phyloP scores from a whole-genome alignment of 2,329 filamentous ascomycete genomes.

The Fusarium heterosporum region DNA sequence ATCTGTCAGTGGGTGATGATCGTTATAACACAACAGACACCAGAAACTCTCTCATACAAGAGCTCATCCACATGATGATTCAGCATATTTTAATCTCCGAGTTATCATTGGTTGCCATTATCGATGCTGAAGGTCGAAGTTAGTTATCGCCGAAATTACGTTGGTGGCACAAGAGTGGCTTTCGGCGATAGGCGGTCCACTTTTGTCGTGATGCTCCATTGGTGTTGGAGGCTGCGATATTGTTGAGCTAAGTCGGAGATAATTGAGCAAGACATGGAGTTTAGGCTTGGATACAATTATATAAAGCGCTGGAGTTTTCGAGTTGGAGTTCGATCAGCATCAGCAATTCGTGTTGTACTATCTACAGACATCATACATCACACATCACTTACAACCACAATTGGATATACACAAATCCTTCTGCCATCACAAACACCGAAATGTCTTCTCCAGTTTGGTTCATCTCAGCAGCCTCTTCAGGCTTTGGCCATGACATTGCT shows the following conservation, averaged over 20 bases:
- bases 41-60: not conserved
- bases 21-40: too few relatives aligned
- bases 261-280: not conserved
- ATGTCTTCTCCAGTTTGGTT: conserved; percentile 59
- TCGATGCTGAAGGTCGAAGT: not conserved
- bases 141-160: conserved; percentile 25
- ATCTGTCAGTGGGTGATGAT: not conserved
- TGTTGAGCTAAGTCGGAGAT: conserved; percentile 12
- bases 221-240: conserved; percentile 5
- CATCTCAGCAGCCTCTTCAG: conserved; percentile 63
- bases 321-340: not conserved
- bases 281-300: not conserved
- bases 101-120: not conserved
- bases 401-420: not conserved
- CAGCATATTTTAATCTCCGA: not conserved
- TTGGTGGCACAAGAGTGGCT: not conserved
- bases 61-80: not conserved
- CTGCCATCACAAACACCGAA: not conserved
- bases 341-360: not conserved
- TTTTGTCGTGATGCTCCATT: not conserved
- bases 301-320: not conserved
- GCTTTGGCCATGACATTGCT: conserved; percentile 62
- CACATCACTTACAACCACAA: not conserved
- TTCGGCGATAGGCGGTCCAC: conserved; percentile 32
- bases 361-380: not conserved